Evolutionary conservation across 176 grass and related monocot species (phyloP).

Genomic region (Elaeis guineensis): DNA sequence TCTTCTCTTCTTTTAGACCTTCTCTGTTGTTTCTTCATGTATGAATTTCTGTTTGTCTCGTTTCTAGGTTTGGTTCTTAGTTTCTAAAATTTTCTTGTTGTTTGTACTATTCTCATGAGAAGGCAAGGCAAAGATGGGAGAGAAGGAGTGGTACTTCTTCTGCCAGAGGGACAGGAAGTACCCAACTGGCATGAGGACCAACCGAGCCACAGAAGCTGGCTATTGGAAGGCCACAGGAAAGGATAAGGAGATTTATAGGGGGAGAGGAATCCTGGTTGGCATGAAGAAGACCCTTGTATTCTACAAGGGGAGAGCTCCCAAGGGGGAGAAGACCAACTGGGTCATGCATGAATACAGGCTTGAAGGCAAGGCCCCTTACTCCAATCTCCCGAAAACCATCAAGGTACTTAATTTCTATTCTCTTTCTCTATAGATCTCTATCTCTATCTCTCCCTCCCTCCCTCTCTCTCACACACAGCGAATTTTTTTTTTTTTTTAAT

Average conservation of each 20-base stretch:
- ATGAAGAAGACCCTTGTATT: slow-evolving; percentile 99
- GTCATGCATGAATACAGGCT: slow-evolving; percentile 95
- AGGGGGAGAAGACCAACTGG: slow-evolving; percentile 78
- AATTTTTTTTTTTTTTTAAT: too few species aligned
- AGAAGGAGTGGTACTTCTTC: slow-evolving; percentile 96
- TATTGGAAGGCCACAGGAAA: slow-evolving; percentile 99
- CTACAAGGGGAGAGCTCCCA: slow-evolving; percentile 85
- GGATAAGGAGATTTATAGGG: slow-evolving; percentile 84
- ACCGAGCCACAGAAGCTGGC: slow-evolving; percentile 73
- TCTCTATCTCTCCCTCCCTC: background rate
- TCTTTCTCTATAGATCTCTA: background rate
- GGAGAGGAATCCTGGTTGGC: slow-evolving; percentile 54
- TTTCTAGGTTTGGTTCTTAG: background rate
- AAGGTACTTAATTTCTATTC: slow-evolving; percentile 39
- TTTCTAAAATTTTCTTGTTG: background rate
- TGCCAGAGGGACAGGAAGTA: slow-evolving; percentile 96
- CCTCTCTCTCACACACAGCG: background rate
- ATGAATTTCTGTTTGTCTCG: background rate
- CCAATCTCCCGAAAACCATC: slow-evolving; percentile 39
- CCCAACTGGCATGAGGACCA: slow-evolving; percentile 81
- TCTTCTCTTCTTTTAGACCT: background rate
- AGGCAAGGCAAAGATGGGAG: slow-evolving; percentile 81
- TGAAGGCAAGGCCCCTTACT: slow-evolving; percentile 46
- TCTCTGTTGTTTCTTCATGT: too few species aligned
- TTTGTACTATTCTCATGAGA: background rate